phyloP scores from a whole-genome alignment of 1,139 yeast species.

The Scheffersomyces parashehatae region DNA sequence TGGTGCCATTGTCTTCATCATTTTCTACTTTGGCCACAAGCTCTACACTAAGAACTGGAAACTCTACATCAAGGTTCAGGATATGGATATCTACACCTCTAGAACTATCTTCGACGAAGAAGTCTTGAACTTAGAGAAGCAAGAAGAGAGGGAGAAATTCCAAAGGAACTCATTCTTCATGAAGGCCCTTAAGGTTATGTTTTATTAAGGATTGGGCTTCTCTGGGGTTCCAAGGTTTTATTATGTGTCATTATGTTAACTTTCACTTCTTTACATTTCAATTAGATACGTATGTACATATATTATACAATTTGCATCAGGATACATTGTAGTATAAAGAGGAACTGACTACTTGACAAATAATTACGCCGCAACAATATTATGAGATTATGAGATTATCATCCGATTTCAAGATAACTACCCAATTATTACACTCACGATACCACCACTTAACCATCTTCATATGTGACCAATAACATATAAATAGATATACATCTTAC shows the following conservation, averaged over 20 bases:
- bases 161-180: conserved; percentile 24
- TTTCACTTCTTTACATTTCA: neutral
- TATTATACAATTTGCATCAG: no score
- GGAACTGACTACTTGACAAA: no score
- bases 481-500: no score
- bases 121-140: conserved; percentile 35
- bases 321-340: no score
- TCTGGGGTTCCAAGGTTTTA: neutral
- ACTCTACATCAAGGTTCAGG: conserved; percentile 28
- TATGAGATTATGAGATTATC: no score
- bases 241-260: neutral
- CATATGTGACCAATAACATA: no score
- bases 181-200: conserved; percentile 23
- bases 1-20: conserved; percentile 35
- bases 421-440: no score
- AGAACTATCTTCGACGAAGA: conserved; percentile 42
- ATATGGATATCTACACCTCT: conserved; percentile 36
- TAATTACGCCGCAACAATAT: no score
- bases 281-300: no score
- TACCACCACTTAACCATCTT: no score
- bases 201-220: conserved; percentile 11
- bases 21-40: conserved; percentile 39
- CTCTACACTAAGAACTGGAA: conserved; percentile 34
- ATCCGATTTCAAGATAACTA: no score
- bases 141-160: conserved; percentile 32